Conservation (phyloP, 2,329 filamentous ascomycete genomes). For the Colletotrichum abscissum region DNA sequence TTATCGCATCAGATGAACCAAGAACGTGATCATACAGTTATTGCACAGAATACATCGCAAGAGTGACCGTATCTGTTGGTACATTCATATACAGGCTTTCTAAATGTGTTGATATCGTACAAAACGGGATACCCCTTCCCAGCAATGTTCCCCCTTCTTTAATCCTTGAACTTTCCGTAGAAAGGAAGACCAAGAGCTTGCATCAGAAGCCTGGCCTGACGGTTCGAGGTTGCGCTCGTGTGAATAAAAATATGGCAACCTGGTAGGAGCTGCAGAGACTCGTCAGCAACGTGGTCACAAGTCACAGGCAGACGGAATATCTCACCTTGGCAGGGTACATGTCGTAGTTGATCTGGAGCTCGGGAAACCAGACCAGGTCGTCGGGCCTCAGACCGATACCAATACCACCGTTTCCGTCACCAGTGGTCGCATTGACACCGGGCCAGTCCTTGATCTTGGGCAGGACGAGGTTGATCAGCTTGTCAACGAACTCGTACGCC, state of each 20-base stretch:
- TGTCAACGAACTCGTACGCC: conserved; percentile 91
- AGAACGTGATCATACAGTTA: not conserved
- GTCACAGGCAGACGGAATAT: conserved; percentile 10
- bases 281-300: conserved; percentile 66
- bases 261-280: conserved; percentile 72
- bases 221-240: conserved; percentile 86
- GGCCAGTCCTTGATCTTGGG: conserved; percentile 97
- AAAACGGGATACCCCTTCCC: not conserved
- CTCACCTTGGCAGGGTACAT: conserved; percentile 65
- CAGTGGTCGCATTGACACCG: conserved; percentile 73
- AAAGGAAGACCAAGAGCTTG: conserved; percentile 71
- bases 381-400: conserved; percentile 82
- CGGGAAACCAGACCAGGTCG: conserved; percentile 86
- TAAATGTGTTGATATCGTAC: conserved; percentile 32
- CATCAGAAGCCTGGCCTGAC: conserved; percentile 81
- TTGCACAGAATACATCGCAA: not conserved
- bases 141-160: conserved; percentile 21
- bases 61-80: conserved; percentile 33
- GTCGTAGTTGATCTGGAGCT: conserved; percentile 95
- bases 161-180: conserved; percentile 74
- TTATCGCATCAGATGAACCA: not conserved
- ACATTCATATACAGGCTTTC: conserved; percentile 35
- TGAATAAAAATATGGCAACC: conserved; percentile 86
- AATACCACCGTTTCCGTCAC: conserved; percentile 90
- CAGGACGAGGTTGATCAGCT: conserved; percentile 88